These are phyloP conservation scores for Brassica nigra DNA, from an alignment of 345 rosid genomes.

Conservation along the genomic window DNA sequence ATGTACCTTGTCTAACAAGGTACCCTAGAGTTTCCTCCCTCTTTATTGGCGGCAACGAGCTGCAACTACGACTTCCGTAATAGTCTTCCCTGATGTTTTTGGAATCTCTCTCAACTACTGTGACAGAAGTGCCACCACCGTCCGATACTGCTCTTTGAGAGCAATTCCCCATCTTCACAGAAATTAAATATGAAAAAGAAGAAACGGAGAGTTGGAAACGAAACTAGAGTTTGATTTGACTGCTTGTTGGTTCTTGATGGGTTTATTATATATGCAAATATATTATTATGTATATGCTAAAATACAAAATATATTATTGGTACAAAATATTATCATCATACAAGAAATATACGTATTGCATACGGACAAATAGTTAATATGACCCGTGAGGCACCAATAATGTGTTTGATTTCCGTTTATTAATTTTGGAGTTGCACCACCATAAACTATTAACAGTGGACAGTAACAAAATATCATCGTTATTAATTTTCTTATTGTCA, in stretches of 20 bases:
- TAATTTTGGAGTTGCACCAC: not conserved
- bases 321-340: not conserved
- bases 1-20: conserved; percentile 50
- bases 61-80: conserved; percentile 5
- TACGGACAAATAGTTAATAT: conserved; percentile 28
- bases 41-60: conserved; percentile 20
- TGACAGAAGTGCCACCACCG: conserved; percentile 13
- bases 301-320: not conserved
- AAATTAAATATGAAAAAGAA: not conserved
- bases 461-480: not conserved
- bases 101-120: not conserved
- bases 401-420: conserved; percentile 18
- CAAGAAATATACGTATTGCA: not conserved
- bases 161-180: conserved; percentile 32
- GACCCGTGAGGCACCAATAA: conserved; percentile 40
- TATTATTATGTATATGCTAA: conserved; percentile 4
- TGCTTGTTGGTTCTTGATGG: not conserved
- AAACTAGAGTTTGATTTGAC: conserved; percentile 23
- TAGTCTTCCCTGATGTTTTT: conserved; percentile 24
- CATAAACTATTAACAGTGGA: not conserved
- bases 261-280: conserved; percentile 11
- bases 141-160: conserved; percentile 30
- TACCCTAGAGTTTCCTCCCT: conserved; percentile 33
- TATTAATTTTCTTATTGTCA: not conserved
- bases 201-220: not conserved